These are phyloP conservation scores for Filobasidium floriforme DNA, from an alignment of 768 basidiomycete species.

Conservation along the genomic window DNA sequence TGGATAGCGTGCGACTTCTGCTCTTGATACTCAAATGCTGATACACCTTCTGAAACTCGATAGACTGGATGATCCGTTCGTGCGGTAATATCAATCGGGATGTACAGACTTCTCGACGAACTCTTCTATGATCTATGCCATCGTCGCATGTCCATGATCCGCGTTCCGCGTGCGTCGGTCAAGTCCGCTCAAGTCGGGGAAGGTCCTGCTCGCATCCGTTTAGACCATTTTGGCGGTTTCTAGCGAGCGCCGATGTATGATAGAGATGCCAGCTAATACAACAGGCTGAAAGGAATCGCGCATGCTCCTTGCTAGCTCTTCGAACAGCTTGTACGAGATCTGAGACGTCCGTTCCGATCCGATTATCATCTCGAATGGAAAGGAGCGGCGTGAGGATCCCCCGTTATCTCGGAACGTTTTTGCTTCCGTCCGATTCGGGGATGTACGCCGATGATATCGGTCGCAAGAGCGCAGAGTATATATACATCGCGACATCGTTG, in stretches of 20 bases:
- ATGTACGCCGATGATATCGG: conserved; percentile 6
- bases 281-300: no score
- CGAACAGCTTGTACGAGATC: no score
- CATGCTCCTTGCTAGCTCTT: no score
- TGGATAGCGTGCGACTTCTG: neutral
- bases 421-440: neutral
- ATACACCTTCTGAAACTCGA: neutral
- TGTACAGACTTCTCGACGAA: no score
- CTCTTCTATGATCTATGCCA: no score
- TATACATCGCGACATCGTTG: no score
- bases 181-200: neutral
- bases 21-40: neutral
- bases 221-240: no score
- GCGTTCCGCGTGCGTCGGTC: neutral
- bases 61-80: conserved; percentile 8
- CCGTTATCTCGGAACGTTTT: neutral
- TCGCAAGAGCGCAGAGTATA: neutral
- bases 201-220: neutral
- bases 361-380: no score
- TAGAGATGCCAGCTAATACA: no score
- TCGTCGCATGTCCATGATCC: neutral
- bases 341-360: no score
- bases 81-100: neutral
- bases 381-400: no score
- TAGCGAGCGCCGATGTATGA: no score